These are phyloP conservation scores for Aspergillus jensenii DNA, from an alignment of 2,329 filamentous ascomycete genomes.

Conservation along the genomic window DNA sequence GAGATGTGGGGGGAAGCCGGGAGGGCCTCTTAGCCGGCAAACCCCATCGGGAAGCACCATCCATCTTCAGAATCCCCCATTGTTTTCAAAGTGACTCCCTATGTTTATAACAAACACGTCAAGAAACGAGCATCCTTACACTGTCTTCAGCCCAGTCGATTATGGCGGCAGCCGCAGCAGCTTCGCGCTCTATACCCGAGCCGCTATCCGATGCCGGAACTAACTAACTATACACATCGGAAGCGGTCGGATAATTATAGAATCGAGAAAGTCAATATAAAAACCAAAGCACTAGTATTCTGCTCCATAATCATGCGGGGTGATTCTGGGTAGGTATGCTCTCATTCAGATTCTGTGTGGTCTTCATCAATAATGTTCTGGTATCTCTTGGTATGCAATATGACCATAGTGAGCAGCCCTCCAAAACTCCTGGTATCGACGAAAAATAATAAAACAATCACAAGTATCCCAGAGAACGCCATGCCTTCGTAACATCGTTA, in stretches of 20 bases:
- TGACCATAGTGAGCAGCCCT: background rate
- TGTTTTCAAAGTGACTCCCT: background rate
- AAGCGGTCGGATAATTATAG: conserved; percentile 23
- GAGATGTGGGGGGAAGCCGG: conserved; percentile 23
- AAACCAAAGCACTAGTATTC: conserved; percentile 7
- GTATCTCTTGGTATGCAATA: background rate
- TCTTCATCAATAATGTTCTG: background rate
- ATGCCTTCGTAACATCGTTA: background rate
- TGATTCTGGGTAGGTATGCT: background rate
- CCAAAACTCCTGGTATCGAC: conserved; percentile 1
- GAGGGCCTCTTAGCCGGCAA: conserved; percentile 6
- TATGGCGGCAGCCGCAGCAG: background rate
- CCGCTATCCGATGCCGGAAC: background rate
- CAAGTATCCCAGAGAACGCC: background rate
- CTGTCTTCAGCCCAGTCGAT: background rate
- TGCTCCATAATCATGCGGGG: background rate
- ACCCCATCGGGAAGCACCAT: background rate
- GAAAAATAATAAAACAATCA: background rate
- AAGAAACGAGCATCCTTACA: background rate
- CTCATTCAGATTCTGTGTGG: background rate
- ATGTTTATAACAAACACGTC: background rate
- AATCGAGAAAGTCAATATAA: conserved; percentile 20
- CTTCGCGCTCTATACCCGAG: background rate
- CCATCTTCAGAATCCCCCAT: background rate
- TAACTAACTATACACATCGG: conserved; percentile 7